Percentiles rank a stretch among this genome's conserved stretches.
These are phyloP conservation scores for Whalleya microplaca DNA, from an alignment of 2,329 filamentous ascomycete genomes.

Conservation along the genomic window DNA sequence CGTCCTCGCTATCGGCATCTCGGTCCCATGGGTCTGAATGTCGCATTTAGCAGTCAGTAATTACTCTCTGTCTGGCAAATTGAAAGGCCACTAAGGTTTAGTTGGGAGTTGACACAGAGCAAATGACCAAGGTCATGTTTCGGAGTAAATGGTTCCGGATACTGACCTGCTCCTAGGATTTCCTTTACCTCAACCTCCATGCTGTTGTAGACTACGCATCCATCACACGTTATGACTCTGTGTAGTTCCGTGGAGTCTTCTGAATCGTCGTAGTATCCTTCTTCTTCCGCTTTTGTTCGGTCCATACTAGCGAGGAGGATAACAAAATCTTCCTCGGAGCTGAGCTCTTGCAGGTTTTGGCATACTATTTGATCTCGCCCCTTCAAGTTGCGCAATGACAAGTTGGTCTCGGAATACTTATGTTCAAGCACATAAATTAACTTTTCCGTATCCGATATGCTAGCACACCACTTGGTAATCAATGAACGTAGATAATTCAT, in stretches of 20 bases:
- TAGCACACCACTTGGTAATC: slow-evolving; percentile 16
- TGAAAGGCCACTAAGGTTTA: neutral
- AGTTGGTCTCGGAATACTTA: slow-evolving; percentile 27
- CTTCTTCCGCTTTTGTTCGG: slow-evolving; percentile 1
- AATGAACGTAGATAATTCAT: slow-evolving; percentile 7
- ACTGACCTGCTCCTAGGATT: slow-evolving; percentile 14
- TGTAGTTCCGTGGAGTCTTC: slow-evolving; percentile 7
- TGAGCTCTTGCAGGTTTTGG: slow-evolving; percentile 16
- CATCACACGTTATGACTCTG: slow-evolving; percentile 10
- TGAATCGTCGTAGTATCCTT: neutral
- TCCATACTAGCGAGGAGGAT: slow-evolving; percentile 29
- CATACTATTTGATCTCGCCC: slow-evolving; percentile 26
- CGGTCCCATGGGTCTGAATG: slow-evolving; percentile 3
- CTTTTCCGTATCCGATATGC: neutral
- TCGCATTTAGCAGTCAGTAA: neutral
- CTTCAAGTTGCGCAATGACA: slow-evolving; percentile 30
- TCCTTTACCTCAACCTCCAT: slow-evolving; percentile 4
- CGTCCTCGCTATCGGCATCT: slow-evolving; percentile 17
- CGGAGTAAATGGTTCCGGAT: neutral
- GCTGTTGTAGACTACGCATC: neutral
- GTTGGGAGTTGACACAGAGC: neutral
- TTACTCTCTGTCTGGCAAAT: neutral
- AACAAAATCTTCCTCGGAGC: slow-evolving; percentile 13
- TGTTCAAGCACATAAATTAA: slow-evolving; percentile 29
- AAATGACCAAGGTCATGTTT: neutral